These are phyloP conservation scores for Fusarium sp. DNA, from an alignment of 2,329 filamentous ascomycete genomes.

Conservation along the genomic window DNA sequence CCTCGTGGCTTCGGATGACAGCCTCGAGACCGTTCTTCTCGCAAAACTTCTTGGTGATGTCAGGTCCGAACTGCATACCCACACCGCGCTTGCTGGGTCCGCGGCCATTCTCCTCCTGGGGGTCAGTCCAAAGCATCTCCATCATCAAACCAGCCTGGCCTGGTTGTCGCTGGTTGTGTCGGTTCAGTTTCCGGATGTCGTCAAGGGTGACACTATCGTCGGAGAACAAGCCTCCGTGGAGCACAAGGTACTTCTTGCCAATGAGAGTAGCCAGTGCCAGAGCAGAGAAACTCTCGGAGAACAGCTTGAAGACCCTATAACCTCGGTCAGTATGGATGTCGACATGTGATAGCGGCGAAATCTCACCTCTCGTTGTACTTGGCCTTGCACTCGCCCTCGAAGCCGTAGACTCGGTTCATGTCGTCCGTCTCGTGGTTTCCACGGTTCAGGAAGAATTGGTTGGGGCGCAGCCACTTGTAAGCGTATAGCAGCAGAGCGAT, in stretches of 20 bases:
- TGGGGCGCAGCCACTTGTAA: slow-evolving; percentile 95
- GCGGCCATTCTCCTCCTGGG: slow-evolving; percentile 86
- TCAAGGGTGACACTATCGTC: slow-evolving; percentile 93
- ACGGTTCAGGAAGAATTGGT: slow-evolving; percentile 93
- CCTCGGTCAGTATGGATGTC: slow-evolving; percentile 15
- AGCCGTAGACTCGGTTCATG: slow-evolving; percentile 99
- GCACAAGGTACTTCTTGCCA: slow-evolving; percentile 89
- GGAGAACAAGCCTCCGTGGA: slow-evolving; percentile 96
- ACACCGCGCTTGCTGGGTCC: slow-evolving; percentile 97
- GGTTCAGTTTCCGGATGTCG: slow-evolving; percentile 92
- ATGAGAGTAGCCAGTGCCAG: slow-evolving; percentile 93
- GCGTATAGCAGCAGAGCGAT: slow-evolving; percentile 94
- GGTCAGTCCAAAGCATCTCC: slow-evolving; percentile 99
- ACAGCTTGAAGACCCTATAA: slow-evolving; percentile 89
- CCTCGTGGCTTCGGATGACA: slow-evolving; percentile 97
- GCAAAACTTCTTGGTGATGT: slow-evolving; percentile 96
- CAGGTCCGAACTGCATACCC: slow-evolving; percentile 95
- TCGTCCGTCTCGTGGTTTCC: slow-evolving; percentile 99
- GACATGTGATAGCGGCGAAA: not conserved
- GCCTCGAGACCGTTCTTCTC: slow-evolving; percentile 95
- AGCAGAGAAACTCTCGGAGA: slow-evolving; percentile 98
- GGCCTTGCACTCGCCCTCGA: slow-evolving; percentile 97
- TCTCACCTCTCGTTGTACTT: slow-evolving; percentile 90
- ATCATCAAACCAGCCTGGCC: slow-evolving; percentile 98
- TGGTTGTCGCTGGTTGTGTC: slow-evolving; percentile 92